Percentiles rank a stretch among this genome's conserved stretches.
phyloP scores from a whole-genome alignment of 2,329 filamentous ascomycete species.

The Aspergillus fumigatiaffinis region DNA sequence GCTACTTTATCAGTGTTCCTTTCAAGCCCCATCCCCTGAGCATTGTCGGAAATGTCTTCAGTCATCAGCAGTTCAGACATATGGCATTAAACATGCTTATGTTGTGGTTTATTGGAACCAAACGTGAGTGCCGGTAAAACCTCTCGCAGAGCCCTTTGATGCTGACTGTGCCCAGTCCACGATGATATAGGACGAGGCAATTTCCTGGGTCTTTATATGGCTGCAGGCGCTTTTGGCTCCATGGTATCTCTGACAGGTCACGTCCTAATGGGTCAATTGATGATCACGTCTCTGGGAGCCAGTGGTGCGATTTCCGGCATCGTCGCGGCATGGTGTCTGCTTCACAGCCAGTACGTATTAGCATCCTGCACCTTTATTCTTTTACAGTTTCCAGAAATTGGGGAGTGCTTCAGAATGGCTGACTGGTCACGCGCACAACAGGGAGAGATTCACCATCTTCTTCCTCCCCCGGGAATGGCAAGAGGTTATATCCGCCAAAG shows the following conservation, averaged over 20 bases:
- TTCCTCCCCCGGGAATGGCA: constrained; percentile 39
- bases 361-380: neutral
- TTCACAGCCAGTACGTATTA: constrained; percentile 41
- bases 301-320: constrained; percentile 50
- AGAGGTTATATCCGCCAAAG: constrained; percentile 40
- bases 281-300: constrained; percentile 48
- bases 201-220: constrained; percentile 52
- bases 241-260: constrained; percentile 44
- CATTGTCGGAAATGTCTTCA: constrained; percentile 54
- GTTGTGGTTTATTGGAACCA: constrained; percentile 52
- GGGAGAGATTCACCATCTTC: constrained; percentile 39
- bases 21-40: constrained; percentile 51
- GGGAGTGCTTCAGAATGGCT: neutral
- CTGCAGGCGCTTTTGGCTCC: constrained; percentile 46
- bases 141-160: neutral
- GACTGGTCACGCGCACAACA: constrained; percentile 12
- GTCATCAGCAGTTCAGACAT: constrained; percentile 53
- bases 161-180: constrained; percentile 38
- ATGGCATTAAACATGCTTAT: constrained; percentile 52
- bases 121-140: constrained; percentile 30
- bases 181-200: constrained; percentile 55
- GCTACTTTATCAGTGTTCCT: constrained; percentile 52
- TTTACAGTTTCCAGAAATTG: neutral
- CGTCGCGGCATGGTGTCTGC: constrained; percentile 47
- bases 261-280: constrained; percentile 42